Conservation (phyloP, 2,329 filamentous ascomycete species). For the Neofusicoccum laricinum region DNA sequence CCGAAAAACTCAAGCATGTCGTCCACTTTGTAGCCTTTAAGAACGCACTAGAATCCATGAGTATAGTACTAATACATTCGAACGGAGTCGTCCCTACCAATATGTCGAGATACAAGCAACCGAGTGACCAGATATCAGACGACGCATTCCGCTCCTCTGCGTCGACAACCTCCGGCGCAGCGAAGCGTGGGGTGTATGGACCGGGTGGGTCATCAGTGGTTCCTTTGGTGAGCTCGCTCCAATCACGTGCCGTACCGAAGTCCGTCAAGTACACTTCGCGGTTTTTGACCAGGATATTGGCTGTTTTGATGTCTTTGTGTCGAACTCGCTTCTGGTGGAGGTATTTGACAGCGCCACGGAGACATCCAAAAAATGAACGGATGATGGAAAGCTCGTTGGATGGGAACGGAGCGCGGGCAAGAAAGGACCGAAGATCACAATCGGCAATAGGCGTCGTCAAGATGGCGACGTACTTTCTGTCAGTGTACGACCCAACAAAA, state of each 20-base stretch:
- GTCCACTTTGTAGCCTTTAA: not conserved
- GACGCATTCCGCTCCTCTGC: slow-evolving; percentile 18
- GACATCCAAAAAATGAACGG: slow-evolving; percentile 1
- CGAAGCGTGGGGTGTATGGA: slow-evolving; percentile 21
- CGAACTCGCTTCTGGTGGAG: not conserved
- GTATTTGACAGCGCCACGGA: not conserved
- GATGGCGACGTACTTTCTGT: not conserved
- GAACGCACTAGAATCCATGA: not conserved
- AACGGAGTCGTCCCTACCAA: not conserved
- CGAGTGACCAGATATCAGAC: slow-evolving; percentile 26
- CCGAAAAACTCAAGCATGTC: not conserved
- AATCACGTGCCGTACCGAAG: slow-evolving; percentile 22
- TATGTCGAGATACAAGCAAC: slow-evolving; percentile 24
- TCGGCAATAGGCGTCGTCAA: not conserved
- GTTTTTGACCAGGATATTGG: slow-evolving; percentile 11
- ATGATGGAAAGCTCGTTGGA: not conserved
- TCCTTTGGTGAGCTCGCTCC: slow-evolving; percentile 18
- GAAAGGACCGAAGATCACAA: not conserved
- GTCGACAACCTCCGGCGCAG: slow-evolving; percentile 24
- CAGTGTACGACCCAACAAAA: not conserved
- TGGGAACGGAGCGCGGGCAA: not conserved
- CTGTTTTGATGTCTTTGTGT: slow-evolving; percentile 16
- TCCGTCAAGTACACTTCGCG: slow-evolving; percentile 21
- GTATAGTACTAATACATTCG: not conserved
- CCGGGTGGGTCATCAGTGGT: slow-evolving; percentile 19